Evolutionary conservation across 2,329 filamentous ascomycete species (phyloP).

Genomic region (Phaeosphaeriaceae sp.): DNA sequence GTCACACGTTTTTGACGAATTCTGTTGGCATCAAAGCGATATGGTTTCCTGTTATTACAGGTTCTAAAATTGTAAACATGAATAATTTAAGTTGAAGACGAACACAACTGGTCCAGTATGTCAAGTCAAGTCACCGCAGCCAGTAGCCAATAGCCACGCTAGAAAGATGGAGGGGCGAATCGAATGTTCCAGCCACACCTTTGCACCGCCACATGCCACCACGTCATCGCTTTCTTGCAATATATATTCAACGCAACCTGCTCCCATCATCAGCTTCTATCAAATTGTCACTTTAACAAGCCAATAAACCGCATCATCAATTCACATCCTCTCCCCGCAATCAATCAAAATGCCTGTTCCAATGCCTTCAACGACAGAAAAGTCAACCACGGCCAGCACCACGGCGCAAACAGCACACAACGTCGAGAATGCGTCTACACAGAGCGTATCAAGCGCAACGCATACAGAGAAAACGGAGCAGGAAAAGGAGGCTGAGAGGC

Average conservation of each 20-base stretch:
- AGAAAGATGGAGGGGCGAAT: slow-evolving; percentile 10
- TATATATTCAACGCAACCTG: background rate
- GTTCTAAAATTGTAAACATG: too few species aligned
- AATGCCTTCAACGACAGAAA: slow-evolving; percentile 26
- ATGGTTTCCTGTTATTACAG: too few species aligned
- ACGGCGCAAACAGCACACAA: slow-evolving; percentile 34
- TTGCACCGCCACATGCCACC: slow-evolving; percentile 30
- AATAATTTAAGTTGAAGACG: too few species aligned
- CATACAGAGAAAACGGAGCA: slow-evolving; percentile 37
- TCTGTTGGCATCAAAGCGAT: too few species aligned
- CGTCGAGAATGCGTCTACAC: slow-evolving; percentile 28
- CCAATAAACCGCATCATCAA: too few species aligned
- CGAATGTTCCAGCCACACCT: slow-evolving; percentile 32
- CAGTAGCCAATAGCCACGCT: too few species aligned
- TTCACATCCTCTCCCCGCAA: background rate
- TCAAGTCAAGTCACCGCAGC: too few species aligned
- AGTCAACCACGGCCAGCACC: slow-evolving; percentile 25
- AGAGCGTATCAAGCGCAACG: slow-evolving; percentile 35
- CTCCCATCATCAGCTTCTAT: background rate
- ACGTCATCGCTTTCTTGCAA: background rate
- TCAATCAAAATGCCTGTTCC: slow-evolving; percentile 34
- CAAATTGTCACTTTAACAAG: background rate
- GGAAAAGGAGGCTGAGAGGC: slow-evolving; percentile 41
- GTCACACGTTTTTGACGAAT: too few species aligned
- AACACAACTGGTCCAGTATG: too few species aligned